Evolutionary conservation across 371 early-diverging fungal genomes (phyloP).

Genomic region (Rhizopus stolonifer): DNA sequence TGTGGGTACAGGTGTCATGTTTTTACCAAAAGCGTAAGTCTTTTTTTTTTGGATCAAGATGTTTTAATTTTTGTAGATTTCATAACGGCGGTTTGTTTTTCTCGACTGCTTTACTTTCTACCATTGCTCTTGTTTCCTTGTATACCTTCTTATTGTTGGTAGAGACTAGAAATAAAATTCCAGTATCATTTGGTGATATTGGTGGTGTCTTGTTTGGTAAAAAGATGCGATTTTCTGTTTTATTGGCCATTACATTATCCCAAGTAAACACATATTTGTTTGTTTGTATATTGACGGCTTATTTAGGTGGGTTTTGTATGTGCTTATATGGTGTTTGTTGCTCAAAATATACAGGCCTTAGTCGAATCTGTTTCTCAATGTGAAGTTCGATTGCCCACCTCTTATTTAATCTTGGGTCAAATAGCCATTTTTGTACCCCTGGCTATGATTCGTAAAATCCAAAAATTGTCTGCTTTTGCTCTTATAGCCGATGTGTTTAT

Average conservation of each 20-base stretch:
- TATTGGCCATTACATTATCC: constrained; percentile 73
- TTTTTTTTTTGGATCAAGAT: constrained; percentile 1
- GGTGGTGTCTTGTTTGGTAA: constrained; percentile 79
- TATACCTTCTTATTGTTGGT: constrained; percentile 64
- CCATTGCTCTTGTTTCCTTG: constrained; percentile 56
- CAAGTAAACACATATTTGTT: constrained; percentile 58
- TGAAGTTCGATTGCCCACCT: constrained; percentile 22
- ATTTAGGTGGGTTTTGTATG: constrained; percentile 79
- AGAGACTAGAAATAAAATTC: constrained; percentile 56
- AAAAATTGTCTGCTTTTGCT: constrained; percentile 75
- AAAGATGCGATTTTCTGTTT: constrained; percentile 64
- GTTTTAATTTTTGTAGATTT: constrained; percentile 42
- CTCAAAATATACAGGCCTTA: constrained; percentile 76
- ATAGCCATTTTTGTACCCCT: constrained; percentile 77
- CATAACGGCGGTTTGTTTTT: constrained; percentile 67
- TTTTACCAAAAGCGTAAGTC: constrained; percentile 66
- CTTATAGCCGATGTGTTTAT: constrained; percentile 86
- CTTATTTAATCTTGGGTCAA: constrained; percentile 67
- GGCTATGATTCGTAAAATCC: constrained; percentile 81
- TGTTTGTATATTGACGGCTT: no score
- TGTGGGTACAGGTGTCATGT: constrained; percentile 80
- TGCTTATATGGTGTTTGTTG: constrained; percentile 88
- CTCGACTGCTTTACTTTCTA: constrained; percentile 49
- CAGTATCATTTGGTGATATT: constrained; percentile 66
- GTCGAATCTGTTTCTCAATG: constrained; percentile 59